Base-by-base conservation (phyloP, 495 filamentous ascomycete species). In the Evansstolkia leycettana region DNA sequence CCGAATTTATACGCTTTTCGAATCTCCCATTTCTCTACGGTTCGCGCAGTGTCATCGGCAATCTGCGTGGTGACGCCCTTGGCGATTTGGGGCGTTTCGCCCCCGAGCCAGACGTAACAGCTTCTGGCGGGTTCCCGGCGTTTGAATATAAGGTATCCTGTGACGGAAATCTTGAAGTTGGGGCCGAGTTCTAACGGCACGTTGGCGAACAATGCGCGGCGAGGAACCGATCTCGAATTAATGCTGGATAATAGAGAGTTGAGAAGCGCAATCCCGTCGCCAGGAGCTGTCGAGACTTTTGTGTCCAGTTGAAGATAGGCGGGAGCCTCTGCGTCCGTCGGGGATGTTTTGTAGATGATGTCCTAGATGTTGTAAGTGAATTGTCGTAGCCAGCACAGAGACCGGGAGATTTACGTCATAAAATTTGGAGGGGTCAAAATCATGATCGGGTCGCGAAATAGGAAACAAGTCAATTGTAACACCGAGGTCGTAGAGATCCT, bases 1-100 rank as follows among this genome's bases (percentile, higher is more conserved):
- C 89, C 92, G 44, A 94, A 96, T 47, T 89, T 94, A 63, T 89
- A 99, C 0, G 89, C 92, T 48, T 93, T 95, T 36, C 80, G 76
- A 24, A 94, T 73, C 40, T 94, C 84, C 7, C 55, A 54, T 46
- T 88, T 88, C 37, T 94, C 84, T 2, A 95, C 75, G 0, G 71
- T 69, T 23, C 77, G 67, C 3, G 76, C 73, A 1, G 77, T 83
- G 41, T 88, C 81, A 15, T 82, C 83, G 12, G 83, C 78, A 27
- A 84, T 63, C 33, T 77, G 72, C 1, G 75, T 74, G 0, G 85
- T 86, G 33, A 75, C 67, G 2, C 79, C 80, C 15, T 76, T 66
- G 8, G 74, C 87, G 29, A 96, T 78, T 49, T 94, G 80, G 2
- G 81, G 67, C 36, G 75, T 78, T 48, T 95, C 89, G 12, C 83